Base-by-base conservation (phyloP, 2,329 filamentous ascomycete species). In the Paracamarosporium sp. region DNA sequence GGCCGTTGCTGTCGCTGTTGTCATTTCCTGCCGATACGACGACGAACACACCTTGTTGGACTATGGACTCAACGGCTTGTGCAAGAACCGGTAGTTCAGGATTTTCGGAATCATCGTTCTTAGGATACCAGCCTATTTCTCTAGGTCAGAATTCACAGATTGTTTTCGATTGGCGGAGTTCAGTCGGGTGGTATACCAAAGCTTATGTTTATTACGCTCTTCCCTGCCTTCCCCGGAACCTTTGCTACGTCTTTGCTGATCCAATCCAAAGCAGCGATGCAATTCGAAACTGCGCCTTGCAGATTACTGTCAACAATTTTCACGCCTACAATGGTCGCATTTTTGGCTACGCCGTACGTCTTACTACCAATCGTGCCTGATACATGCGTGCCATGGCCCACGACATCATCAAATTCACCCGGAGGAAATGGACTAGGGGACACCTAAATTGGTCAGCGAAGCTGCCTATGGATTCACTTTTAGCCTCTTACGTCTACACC, bases 301-400 rank as follows among this genome's bases (percentile, higher is more conserved):
- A 96, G 96, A 80, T 97, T 98, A 71, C 94, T 97, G 77, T 90
- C 88, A 69, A 99, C 90, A 36, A 99, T 95, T 89, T 99, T 99
- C 85, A 99, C 93, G 65, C 95, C 95, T 74, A 96, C 93, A 79
- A 99, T 84, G 70, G 91, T 88, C 75, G 96, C 95, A 87, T 97
- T 97, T 89, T 99, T 99, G 78, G 95, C 94, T 64, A 99, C 95
- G 86, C 95, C 95, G 76, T 97, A 99, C 85, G 97, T 97, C 88
- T 95, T 96, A 77, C 95, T 95, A 65, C 91, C 95, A 72, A 98
- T 90, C 61, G 96, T 99, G 71, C 95, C 95, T 64, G 95, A 98
- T 88, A 96, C 99, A 86, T 99, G 95, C 73, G 95, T 99, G 73
- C 95, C 95, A 84, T 99, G 96, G 61, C 95, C 95, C 73, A 99